These are phyloP conservation scores for Penicillium sp. DNA, from an alignment of 2,329 filamentous ascomycete genomes.

Conservation along the genomic window DNA sequence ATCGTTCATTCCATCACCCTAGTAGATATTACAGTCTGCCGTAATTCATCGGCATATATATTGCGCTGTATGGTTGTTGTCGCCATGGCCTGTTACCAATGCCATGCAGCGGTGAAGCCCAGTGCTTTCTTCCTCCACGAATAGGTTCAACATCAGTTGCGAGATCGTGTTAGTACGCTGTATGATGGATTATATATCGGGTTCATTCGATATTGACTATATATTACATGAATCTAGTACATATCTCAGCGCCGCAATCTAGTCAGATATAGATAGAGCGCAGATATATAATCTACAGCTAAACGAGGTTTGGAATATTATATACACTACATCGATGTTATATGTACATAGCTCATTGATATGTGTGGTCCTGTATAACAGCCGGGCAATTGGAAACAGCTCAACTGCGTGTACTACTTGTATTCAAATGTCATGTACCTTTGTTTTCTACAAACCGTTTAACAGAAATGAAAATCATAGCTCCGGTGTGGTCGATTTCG, in stretches of 20 bases:
- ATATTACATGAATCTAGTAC: neutral
- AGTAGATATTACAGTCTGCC: constrained; percentile 7
- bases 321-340: neutral
- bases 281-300: neutral
- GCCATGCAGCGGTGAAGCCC: too few species aligned
- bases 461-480: neutral
- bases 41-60: neutral
- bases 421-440: neutral
- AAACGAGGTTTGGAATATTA: neutral
- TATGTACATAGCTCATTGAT: too few species aligned
- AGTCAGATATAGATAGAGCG: neutral
- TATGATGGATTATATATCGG: neutral
- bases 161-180: neutral
- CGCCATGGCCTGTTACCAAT: neutral
- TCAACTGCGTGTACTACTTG: neutral
- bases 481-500: neutral
- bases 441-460: neutral
- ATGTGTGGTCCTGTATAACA: neutral
- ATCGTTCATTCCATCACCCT: constrained; percentile 10
- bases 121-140: neutral
- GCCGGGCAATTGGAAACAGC: neutral
- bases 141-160: neutral
- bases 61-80: neutral
- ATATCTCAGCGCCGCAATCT: neutral
- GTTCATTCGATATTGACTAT: neutral